Evolutionary conservation across 2,329 filamentous ascomycete genomes (phyloP).

Genomic region (Diaporthe nobilis): DNA sequence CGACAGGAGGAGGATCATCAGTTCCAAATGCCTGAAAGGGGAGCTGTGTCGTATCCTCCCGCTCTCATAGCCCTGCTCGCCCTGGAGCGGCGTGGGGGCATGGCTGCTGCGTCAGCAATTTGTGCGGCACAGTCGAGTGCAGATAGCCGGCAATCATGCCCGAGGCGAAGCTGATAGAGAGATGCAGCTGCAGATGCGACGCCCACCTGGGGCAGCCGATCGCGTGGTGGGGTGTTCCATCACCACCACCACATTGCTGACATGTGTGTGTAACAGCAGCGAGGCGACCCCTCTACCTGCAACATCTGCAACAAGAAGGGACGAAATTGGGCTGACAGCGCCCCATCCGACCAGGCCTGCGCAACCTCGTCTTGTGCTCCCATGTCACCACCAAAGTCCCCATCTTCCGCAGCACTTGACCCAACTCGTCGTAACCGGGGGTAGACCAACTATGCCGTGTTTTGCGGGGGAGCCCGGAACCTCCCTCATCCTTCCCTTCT

Average conservation of each 20-base stretch:
- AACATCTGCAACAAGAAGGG: constrained; percentile 13
- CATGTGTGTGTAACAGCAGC: constrained; percentile 23
- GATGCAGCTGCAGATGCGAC: constrained; percentile 10
- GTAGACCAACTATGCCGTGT: constrained; percentile 1
- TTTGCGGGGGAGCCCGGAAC: constrained; percentile 29
- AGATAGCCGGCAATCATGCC: constrained; percentile 32
- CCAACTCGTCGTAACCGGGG: constrained; percentile 10
- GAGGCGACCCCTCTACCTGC: constrained; percentile 18
- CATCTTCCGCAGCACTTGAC: constrained; percentile 10
- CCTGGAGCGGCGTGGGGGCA: not conserved
- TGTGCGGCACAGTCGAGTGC: not conserved
- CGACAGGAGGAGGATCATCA: not conserved
- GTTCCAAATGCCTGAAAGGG: not conserved
- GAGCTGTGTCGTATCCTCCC: not conserved
- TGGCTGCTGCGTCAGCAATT: constrained; percentile 17
- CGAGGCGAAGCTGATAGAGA: constrained; percentile 30
- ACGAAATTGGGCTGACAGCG: constrained; percentile 26
- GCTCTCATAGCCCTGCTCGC: not conserved
- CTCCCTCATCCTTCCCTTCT: not conserved
- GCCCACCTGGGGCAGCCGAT: constrained; percentile 5
- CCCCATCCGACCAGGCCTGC: constrained; percentile 20
- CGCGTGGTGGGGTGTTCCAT: constrained; percentile 4
- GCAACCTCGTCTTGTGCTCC: constrained; percentile 25
- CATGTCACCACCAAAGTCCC: constrained; percentile 22
- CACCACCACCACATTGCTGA: not conserved